Percentiles rank a stretch among this genome's conserved stretches.
Conservation (phyloP, 2,329 filamentous ascomycete species). For the Calonectria henricotiae region DNA sequence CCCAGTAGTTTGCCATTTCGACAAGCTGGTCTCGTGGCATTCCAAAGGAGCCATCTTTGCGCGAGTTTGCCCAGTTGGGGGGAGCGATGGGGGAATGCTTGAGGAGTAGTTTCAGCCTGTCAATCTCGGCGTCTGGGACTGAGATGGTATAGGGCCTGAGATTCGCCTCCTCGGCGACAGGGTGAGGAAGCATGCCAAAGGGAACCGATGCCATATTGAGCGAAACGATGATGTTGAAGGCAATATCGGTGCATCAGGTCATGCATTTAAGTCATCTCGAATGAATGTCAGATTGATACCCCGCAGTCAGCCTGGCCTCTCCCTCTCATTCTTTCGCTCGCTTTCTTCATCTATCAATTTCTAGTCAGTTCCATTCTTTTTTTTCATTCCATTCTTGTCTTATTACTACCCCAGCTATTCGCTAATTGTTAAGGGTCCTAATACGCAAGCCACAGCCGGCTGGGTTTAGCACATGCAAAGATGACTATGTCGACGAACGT, state of each 20-base stretch:
- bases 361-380: neutral
- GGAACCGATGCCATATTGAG: constrained; percentile 13
- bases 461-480: neutral
- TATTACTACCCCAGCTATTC: neutral
- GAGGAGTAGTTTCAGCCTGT: constrained; percentile 22
- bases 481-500: neutral
- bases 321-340: neutral
- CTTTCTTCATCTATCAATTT: neutral
- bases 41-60: constrained; percentile 13
- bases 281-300: neutral
- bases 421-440: neutral
- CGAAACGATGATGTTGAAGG: neutral
- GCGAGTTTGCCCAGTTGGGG: constrained; percentile 17
- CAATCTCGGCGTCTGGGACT: constrained; percentile 19
- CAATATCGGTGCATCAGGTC: neutral
- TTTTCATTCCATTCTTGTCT: neutral
- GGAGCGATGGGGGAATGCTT: constrained; percentile 9
- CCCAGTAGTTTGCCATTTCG: constrained; percentile 22
- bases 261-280: neutral
- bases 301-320: neutral
- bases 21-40: constrained; percentile 17
- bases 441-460: neutral
- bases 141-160: constrained; percentile 18
- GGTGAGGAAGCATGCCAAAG: constrained; percentile 10
- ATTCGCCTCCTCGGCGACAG: constrained; percentile 23